Conservation (phyloP, 352 stramenopile genomes). For the Phytophthora pluvialis region DNA sequence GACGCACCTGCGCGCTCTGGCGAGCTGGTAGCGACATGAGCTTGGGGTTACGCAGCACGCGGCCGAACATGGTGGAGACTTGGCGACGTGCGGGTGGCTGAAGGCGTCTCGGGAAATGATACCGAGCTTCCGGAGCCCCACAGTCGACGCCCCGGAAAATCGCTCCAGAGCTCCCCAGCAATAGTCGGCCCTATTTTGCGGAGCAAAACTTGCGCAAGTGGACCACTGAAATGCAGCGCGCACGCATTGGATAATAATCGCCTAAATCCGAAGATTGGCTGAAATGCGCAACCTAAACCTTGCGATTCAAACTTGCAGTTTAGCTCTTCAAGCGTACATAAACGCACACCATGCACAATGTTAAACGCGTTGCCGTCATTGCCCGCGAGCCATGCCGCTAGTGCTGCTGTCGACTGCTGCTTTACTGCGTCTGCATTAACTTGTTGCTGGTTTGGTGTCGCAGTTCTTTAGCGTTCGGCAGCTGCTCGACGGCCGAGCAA, state of each 20-base stretch:
- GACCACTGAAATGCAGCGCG: slow-evolving; percentile 8
- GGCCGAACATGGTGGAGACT: slow-evolving; percentile 57
- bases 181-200: slow-evolving; percentile 13
- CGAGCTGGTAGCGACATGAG: slow-evolving; percentile 59
- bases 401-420: neutral
- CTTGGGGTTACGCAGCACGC: slow-evolving; percentile 51
- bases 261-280: slow-evolving; percentile 15
- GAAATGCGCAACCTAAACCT: slow-evolving; percentile 13
- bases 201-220: neutral
- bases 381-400: neutral
- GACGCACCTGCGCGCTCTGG: slow-evolving; percentile 75
- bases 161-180: slow-evolving; percentile 3
- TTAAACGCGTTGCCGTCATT: slow-evolving; percentile 28
- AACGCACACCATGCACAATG: slow-evolving; percentile 13
- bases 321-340: slow-evolving; percentile 23
- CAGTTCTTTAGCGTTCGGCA: neutral
- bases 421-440: neutral
- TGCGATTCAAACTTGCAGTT: slow-evolving; percentile 20
- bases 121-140: slow-evolving; percentile 18
- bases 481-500: no score
- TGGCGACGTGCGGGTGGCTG: slow-evolving; percentile 21
- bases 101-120: slow-evolving; percentile 42
- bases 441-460: neutral
- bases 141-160: slow-evolving; percentile 10
- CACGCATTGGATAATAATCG: slow-evolving; percentile 21